Evolutionary conservation across 148 eudicot genomes (phyloP), one percentile per base, ranked within the genome.

Genomic region (Camellia sinensis): DNA sequence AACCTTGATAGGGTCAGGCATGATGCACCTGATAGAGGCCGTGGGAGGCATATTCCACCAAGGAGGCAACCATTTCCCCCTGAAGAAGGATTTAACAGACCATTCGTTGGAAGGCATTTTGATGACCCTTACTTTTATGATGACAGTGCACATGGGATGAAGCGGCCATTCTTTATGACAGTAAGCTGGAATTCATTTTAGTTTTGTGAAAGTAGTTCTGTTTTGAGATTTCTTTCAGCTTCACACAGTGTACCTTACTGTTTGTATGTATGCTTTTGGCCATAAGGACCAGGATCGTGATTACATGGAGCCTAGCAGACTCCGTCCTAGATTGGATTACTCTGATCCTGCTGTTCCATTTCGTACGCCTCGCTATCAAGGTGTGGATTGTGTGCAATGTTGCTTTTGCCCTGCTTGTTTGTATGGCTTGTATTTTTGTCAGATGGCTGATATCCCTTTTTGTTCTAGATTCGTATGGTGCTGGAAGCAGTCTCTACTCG

Each of bases 241-340:
- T 40, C 41, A 2, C 56, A n/a, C 17, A 76, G 57, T 76, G 29
- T 62, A 22, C 11, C 43, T 22, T 14, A 22, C 46, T 71, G 46
- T 15, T 71, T 19, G 7, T 21, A 56, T 59, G 50, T 37, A 19
- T 71, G 22, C 77, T 77, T 75, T 43, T 80, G 67, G 64, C 59
- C 76, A 59, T 62, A 71, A 88, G 91, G 92, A 90, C 9, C 91
- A 74, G 80, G 94, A 89, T 78, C 89, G 92, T 74, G 83, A 83
- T 67, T 89, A 89, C 81, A 78, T 87, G 84, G 94, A 92, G 87
- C 92, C 90, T 64, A 89, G 92, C 77, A 85, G 91, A 45, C 78
- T 83, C 75, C 95, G 94, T 59, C 94, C 98, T 80, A 88, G 94
- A 12, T 80, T 89, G 69, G 92, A 92, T 81, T 87, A 90, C 82